A percentile compares a stretch with the other conserved stretches of the same genome.
Evolutionary conservation across 345 rosid species (phyloP).

Genomic region (Salix exigua): DNA sequence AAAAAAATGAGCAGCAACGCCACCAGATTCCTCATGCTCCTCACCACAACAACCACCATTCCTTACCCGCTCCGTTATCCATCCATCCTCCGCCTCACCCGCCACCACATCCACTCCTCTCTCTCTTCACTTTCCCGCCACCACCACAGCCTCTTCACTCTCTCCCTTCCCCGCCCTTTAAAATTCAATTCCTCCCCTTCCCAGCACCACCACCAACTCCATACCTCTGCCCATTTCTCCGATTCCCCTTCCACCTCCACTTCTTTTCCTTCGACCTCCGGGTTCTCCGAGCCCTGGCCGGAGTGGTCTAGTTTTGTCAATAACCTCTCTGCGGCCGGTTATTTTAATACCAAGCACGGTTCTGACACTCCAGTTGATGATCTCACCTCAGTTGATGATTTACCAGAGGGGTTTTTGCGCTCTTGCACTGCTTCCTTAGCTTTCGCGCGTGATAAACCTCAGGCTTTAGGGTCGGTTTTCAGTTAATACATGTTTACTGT

Average conservation of each 20-base stretch:
- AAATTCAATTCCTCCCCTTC: conserved; percentile 1
- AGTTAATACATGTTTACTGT: background rate
- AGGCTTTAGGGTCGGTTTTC: conserved; percentile 42
- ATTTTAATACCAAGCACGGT: conserved; percentile 4
- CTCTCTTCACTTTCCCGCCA: conserved; percentile 2
- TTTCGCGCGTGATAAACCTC: conserved; percentile 57
- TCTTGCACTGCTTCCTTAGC: conserved; percentile 62
- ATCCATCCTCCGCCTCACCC: conserved; percentile 29
- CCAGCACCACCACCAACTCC: conserved; percentile 1
- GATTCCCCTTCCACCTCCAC: background rate
- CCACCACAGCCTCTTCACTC: conserved; percentile 12
- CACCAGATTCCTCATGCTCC: conserved; percentile 58
- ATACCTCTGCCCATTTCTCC: conserved; percentile 21
- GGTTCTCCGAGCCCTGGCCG: conserved; percentile 21
- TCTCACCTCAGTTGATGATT: conserved; percentile 27
- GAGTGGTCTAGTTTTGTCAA: conserved; percentile 17
- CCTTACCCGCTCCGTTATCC: conserved; percentile 36
- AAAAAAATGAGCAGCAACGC: conserved; percentile 46
- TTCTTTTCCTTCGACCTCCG: background rate
- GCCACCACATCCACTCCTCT: conserved; percentile 16
- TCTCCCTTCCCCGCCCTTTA: conserved; percentile 11
- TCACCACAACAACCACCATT: conserved; percentile 32
- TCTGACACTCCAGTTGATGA: conserved; percentile 19
- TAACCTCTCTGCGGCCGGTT: conserved; percentile 12
- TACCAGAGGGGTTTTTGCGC: conserved; percentile 49